Conservation (phyloP, 441 rosid genomes). For the Pelargonium citronellum region DNA sequence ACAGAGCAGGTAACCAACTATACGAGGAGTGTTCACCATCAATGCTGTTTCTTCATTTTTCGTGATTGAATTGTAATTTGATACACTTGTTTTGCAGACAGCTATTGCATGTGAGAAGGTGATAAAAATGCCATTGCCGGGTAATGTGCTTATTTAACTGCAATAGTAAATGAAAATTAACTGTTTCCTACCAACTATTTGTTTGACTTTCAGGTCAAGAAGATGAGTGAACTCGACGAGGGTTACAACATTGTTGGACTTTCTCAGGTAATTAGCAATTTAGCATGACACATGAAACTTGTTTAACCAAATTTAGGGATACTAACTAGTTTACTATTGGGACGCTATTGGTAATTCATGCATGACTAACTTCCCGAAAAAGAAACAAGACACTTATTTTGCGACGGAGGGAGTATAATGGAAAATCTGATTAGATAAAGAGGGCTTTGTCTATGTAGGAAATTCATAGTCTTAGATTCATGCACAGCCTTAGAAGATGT, state of each 20-base stretch:
- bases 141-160: constrained; percentile 17
- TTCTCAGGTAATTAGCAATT: constrained; percentile 49
- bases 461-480: no score
- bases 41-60: background rate
- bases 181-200: constrained; percentile 16
- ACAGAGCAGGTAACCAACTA: constrained; percentile 43
- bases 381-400: no score
- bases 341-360: no score
- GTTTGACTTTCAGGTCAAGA: constrained; percentile 39
- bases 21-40: background rate
- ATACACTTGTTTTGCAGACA: constrained; percentile 32
- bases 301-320: no score
- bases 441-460: no score
- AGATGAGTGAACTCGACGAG: constrained; percentile 48
- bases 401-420: no score
- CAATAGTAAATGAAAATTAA: constrained; percentile 9
- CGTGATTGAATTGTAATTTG: constrained; percentile 13
- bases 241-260: constrained; percentile 73
- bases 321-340: no score
- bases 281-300: background rate
- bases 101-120: constrained; percentile 54
- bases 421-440: no score
- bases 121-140: constrained; percentile 14
- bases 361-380: no score
- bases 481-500: no score